These are phyloP conservation scores for Novymonas esmeraldas DNA, from an alignment of 208 protist genomes.

Conservation along the genomic window DNA sequence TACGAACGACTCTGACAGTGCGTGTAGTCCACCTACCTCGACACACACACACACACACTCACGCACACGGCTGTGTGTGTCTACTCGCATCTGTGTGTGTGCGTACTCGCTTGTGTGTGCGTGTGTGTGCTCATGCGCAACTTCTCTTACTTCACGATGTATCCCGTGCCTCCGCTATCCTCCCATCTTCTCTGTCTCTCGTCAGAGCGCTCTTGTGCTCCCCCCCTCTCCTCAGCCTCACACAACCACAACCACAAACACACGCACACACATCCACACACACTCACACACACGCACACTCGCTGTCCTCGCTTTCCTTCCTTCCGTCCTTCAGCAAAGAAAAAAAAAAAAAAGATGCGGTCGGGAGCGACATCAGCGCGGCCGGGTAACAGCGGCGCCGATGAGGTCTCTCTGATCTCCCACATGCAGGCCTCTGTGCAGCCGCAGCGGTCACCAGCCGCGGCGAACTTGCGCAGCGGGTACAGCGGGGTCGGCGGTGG, in stretches of 20 bases:
- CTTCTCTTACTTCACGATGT: no score
- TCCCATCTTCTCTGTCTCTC: no score
- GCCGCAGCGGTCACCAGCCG: not conserved
- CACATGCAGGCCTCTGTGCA: conserved; percentile 53
- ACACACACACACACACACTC: no score
- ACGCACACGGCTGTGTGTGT: no score
- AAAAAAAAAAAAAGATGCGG: no score
- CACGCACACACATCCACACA: not conserved
- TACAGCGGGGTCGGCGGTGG: conserved; percentile 22
- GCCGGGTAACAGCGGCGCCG: not conserved
- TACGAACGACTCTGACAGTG: no score
- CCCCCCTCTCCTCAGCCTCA: not conserved
- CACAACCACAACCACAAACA: not conserved
- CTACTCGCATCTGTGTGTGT: no score
- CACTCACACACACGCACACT: not conserved
- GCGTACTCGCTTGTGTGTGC: no score
- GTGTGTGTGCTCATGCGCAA: no score
- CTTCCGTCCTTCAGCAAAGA: not conserved
- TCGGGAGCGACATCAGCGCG: no score
- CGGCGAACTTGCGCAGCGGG: conserved; percentile 16
- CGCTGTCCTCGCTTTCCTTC: conserved; percentile 9
- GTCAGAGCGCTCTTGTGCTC: not conserved
- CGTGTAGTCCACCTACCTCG: no score
- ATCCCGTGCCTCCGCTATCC: no score
- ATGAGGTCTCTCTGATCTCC: conserved; percentile 41